Conservation (phyloP, 2,329 filamentous ascomycete species). For the Knoxdaviesia proteae region DNA sequence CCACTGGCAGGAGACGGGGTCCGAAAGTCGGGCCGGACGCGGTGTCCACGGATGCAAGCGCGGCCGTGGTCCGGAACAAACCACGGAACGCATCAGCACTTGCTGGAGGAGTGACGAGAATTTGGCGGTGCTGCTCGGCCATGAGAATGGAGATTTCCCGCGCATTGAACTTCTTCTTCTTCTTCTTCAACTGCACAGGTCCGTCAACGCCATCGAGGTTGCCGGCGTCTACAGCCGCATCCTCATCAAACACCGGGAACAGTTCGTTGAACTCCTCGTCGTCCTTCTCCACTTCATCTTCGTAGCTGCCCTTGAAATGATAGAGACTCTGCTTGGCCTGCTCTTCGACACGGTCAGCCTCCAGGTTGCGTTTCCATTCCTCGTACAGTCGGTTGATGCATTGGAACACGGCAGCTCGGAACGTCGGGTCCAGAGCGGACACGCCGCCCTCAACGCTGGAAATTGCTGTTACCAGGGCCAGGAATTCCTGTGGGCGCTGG, state of each 20-base stretch:
- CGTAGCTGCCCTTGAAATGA: conserved; percentile 56
- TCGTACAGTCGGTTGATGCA: conserved; percentile 54
- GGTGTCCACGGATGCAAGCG: too few relatives aligned
- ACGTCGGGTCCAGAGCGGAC: conserved; percentile 10
- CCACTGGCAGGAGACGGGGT: conserved; percentile 38
- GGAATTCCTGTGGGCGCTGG: conserved; percentile 17
- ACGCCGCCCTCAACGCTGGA: conserved; percentile 23
- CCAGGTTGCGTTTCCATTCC: conserved; percentile 61
- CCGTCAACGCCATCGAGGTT: conserved; percentile 5
- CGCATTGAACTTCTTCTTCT: conserved; percentile 14
- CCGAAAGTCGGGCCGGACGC: conserved; percentile 14
- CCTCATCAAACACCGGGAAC: conserved; percentile 58
- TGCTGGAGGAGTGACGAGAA: conserved; percentile 24
- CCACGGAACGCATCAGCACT: conserved; percentile 20
- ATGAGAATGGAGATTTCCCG: conserved; percentile 39
- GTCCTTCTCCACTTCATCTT: conserved; percentile 56
- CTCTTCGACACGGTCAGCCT: conserved; percentile 54
- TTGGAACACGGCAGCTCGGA: conserved; percentile 31
- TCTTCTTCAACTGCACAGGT: background rate
- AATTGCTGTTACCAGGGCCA: conserved; percentile 22
- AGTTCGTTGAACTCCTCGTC: conserved; percentile 57
- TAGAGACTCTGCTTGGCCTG: conserved; percentile 60
- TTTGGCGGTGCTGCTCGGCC: conserved; percentile 34
- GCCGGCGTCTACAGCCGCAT: conserved; percentile 16
- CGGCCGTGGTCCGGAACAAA: conserved; percentile 15